phyloP scores from a whole-genome alignment of 306 rosid species.

The Castanea crenata region DNA sequence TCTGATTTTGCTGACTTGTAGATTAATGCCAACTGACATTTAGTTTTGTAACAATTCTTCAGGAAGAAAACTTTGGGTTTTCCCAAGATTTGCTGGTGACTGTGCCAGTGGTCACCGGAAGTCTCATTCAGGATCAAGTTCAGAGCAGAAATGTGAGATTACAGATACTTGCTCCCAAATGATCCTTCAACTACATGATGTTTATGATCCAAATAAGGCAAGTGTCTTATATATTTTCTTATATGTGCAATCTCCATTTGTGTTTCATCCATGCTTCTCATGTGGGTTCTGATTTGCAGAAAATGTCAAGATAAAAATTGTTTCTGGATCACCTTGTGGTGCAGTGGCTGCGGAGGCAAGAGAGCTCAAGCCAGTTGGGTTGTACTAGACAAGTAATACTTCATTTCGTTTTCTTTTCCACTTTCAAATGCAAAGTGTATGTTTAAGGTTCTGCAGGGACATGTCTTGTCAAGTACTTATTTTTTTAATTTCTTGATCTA shows the following conservation, averaged over 20 bases:
- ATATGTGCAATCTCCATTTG: background rate
- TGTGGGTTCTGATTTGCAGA: slow-evolving; percentile 38
- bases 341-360: slow-evolving; percentile 91
- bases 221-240: background rate
- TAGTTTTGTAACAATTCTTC: slow-evolving; percentile 21
- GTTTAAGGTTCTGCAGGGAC: background rate
- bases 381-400: slow-evolving; percentile 86
- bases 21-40: slow-evolving; percentile 3
- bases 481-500: slow-evolving; percentile 9
- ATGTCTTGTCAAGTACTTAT: background rate
- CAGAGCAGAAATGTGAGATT: slow-evolving; percentile 78
- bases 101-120: slow-evolving; percentile 79
- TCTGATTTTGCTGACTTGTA: background rate
- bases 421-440: slow-evolving; percentile 21
- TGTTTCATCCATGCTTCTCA: background rate
- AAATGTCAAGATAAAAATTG: slow-evolving; percentile 90
- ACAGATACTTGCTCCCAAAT: slow-evolving; percentile 94
- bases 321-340: slow-evolving; percentile 92
- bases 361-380: slow-evolving; percentile 92
- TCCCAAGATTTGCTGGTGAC: slow-evolving; percentile 93
- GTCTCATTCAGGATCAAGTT: slow-evolving; percentile 58
- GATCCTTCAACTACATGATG: slow-evolving; percentile 97
- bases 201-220: slow-evolving; percentile 94
- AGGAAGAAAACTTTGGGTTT: slow-evolving; percentile 92
- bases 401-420: slow-evolving; percentile 18